phyloP scores from a whole-genome alignment of 176 grass and related monocot genomes.

The Oryza glumipatula region DNA sequence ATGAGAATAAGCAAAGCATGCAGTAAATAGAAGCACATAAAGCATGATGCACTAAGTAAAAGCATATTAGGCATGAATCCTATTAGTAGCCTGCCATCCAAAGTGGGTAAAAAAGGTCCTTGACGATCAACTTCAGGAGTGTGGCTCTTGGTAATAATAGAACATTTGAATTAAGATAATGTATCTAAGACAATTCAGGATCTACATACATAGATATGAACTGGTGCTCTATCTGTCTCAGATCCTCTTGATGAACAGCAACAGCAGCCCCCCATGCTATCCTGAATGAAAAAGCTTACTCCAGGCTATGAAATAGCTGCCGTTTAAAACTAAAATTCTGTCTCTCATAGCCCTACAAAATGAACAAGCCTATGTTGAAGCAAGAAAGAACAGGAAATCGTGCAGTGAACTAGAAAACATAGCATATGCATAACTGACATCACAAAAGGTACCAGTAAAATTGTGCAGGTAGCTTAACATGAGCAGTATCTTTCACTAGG shows the following conservation, averaged over 20 bases:
- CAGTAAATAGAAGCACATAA: too few relatives aligned
- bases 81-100: too few relatives aligned
- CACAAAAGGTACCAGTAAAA: slow-evolving; percentile 1
- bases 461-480: neutral
- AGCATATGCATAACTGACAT: neutral
- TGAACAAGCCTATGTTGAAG: neutral
- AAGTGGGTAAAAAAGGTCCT: too few relatives aligned
- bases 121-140: too few relatives aligned
- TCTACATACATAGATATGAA: slow-evolving; percentile 72
- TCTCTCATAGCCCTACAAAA: slow-evolving; percentile 56
- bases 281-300: slow-evolving; percentile 38
- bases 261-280: slow-evolving; percentile 90
- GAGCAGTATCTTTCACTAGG: neutral
- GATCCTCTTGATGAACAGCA: slow-evolving; percentile 67
- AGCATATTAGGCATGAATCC: too few relatives aligned
- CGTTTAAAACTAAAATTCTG: slow-evolving; percentile 33
- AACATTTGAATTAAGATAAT: neutral
- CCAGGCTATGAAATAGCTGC: slow-evolving; percentile 43
- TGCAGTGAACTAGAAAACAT: slow-evolving; percentile 19
- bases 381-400: slow-evolving; percentile 22
- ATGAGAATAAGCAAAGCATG: too few relatives aligned
- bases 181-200: slow-evolving; percentile 6
- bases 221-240: slow-evolving; percentile 59
- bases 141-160: neutral
- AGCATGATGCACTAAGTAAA: too few relatives aligned